A percentile compares a stretch with the other conserved stretches of the same genome.
Conservation (phyloP, 176 grass and related monocot genomes). For the Rhynchospora breviuscula region DNA sequence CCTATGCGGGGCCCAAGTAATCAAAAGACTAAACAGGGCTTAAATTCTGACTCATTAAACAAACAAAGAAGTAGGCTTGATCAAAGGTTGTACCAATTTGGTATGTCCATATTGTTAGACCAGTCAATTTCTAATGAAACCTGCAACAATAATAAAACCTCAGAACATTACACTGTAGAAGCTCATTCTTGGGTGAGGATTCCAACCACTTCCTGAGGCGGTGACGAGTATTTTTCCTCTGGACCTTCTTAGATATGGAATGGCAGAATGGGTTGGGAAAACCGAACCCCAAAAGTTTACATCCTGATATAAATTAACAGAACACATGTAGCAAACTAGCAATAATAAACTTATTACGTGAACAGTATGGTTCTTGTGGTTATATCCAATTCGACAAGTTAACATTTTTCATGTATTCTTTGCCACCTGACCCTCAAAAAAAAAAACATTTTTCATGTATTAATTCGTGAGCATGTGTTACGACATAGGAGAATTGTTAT, state of each 20-base stretch:
- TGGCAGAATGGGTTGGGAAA: slow-evolving; percentile 41
- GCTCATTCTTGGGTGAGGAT: slow-evolving; percentile 65
- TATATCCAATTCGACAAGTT: not conserved
- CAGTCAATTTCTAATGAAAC: not conserved
- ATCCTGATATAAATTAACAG: slow-evolving; percentile 14
- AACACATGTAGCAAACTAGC: not conserved
- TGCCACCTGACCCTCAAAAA: no score
- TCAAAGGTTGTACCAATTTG: not conserved
- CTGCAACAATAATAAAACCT: not conserved
- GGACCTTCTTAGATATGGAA: slow-evolving; percentile 55
- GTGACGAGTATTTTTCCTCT: slow-evolving; percentile 56
- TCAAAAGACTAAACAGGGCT: not conserved
- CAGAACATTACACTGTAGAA: slow-evolving; percentile 56
- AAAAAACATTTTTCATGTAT: no score
- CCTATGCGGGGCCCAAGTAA: not conserved
- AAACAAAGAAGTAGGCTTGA: not conserved
- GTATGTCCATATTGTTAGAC: not conserved
- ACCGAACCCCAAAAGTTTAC: slow-evolving; percentile 68
- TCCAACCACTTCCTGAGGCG: slow-evolving; percentile 28
- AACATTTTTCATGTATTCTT: no score
- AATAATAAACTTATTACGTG: not conserved
- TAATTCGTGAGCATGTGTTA: not conserved
- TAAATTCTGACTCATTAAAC: not conserved
- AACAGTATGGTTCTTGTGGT: not conserved
- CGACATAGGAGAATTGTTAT: not conserved